Evolutionary conservation across 2,329 filamentous ascomycete genomes (phyloP).

Genomic region (Stylonectria norvegica): DNA sequence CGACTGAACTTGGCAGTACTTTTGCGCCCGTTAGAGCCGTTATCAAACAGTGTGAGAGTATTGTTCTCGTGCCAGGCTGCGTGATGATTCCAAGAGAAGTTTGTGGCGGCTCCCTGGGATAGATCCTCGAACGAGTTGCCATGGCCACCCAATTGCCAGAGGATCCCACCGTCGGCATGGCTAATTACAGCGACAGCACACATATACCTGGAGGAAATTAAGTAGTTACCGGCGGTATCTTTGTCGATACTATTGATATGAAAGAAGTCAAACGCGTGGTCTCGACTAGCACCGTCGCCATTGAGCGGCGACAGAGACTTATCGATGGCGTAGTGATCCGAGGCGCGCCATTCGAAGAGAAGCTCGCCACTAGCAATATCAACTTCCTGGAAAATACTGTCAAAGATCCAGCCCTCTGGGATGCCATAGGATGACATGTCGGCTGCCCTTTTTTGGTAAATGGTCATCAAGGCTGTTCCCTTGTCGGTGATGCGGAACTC

Average conservation of each 20-base stretch:
- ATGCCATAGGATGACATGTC: slow-evolving; percentile 25
- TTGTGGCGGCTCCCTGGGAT: slow-evolving; percentile 30
- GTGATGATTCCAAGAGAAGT: slow-evolving; percentile 51
- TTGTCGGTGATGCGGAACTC: slow-evolving; percentile 40
- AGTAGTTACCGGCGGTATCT: slow-evolving; percentile 46
- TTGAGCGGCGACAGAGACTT: slow-evolving; percentile 14
- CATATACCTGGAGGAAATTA: slow-evolving; percentile 52
- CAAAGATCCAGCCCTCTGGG: slow-evolving; percentile 28
- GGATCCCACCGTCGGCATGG: slow-evolving; percentile 42
- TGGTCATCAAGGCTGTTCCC: slow-evolving; percentile 38
- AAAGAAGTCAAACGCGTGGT: slow-evolving; percentile 50
- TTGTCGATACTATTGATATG: slow-evolving; percentile 57
- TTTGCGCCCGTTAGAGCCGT: slow-evolving; percentile 23
- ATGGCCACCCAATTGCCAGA: slow-evolving; percentile 53
- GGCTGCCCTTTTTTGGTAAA: slow-evolving; percentile 32
- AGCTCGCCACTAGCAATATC: slow-evolving; percentile 48
- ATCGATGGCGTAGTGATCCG: slow-evolving; percentile 27
- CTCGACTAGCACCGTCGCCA: slow-evolving; percentile 22
- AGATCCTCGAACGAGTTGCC: slow-evolving; percentile 37
- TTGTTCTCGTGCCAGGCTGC: slow-evolving; percentile 49
- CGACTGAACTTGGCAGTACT: slow-evolving; percentile 18
- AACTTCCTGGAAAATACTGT: slow-evolving; percentile 43
- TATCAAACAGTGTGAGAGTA: slow-evolving; percentile 44
- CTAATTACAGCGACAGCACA: slow-evolving; percentile 47
- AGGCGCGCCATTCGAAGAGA: slow-evolving; percentile 45